Conservation (phyloP, 805 yeast genomes). For the Teunomyces atbi region DNA sequence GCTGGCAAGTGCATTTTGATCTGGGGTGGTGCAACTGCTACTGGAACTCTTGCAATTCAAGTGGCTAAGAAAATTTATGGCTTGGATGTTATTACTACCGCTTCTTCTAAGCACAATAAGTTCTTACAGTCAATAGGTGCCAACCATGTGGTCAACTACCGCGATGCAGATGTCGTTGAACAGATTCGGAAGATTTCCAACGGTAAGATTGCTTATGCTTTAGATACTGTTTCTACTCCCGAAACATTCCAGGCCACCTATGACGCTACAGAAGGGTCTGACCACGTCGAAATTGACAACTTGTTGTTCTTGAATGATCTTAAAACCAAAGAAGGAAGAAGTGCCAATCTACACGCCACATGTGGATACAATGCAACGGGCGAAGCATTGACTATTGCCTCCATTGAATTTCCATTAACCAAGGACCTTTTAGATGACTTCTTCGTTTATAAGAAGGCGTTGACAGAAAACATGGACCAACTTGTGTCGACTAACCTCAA, state of each 20-base stretch:
- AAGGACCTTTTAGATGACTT: conserved; percentile 9
- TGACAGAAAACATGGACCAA: conserved; percentile 17
- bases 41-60: conserved; percentile 32
- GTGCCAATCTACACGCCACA: background rate
- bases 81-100: conserved; percentile 28
- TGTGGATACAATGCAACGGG: conserved; percentile 9
- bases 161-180: conserved; percentile 20
- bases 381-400: background rate
- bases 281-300: conserved; percentile 11
- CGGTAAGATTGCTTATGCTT: conserved; percentile 21
- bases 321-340: conserved; percentile 3
- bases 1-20: conserved; percentile 20
- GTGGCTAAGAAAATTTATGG: conserved; percentile 30
- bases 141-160: conserved; percentile 28
- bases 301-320: conserved; percentile 1
- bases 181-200: conserved; percentile 18
- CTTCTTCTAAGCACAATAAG: conserved; percentile 23
- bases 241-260: conserved; percentile 24
- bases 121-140: conserved; percentile 28
- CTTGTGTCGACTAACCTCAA: conserved; percentile 19
- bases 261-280: conserved; percentile 26
- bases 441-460: conserved; percentile 19
- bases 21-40: conserved; percentile 39
- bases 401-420: background rate
- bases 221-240: conserved; percentile 22